Evolutionary conservation across 2,329 filamentous ascomycete genomes (phyloP), one percentile per base, ranked within the genome.

Genomic region (Akanthomyces uredinophilus): DNA sequence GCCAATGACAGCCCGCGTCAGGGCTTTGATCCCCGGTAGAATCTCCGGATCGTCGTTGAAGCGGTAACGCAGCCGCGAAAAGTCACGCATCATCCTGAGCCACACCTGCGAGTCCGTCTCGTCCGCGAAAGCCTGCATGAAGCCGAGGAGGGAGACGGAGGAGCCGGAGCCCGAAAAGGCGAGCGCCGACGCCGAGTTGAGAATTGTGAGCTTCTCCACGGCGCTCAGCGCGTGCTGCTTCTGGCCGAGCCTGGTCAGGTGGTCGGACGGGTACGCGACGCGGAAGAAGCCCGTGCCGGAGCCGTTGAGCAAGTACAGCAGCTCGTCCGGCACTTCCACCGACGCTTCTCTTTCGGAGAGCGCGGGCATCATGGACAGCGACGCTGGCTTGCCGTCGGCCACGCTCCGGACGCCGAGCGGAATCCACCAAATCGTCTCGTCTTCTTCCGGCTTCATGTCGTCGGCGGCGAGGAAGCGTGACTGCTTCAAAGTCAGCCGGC

Each of bases 301-400:
- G 64, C 88, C 87, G 79, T 99, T 99, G 69, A 98, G 81, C 79
- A 96, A 95, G 79, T 97, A 99, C 74, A 96, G 97, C 43, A 85
- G 83, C 50, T 88, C 83, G 66, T 91, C 85, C 60, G 96, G 79
- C 73, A 75, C 66, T 93, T 81, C 92, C 92, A 98, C 8, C 92
- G 90, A 85, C 51, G 81, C 82, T 75, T 96, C 91, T 43, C 94
- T 88, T 29, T 68, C 67, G 16, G 66, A 69, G 44, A 75, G 67
- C 7, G 65, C 66, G 14, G 68, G 24, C 66, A 65, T 69, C 78
- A 41, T 87, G 83, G 96, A 83, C 46, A 96, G 77, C n/a, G n/a
- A n/a, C 27, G 91, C 91, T 20, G 90, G 83, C 74, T 92, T 90
- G 39, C 90, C 93, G 39, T 90, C 93, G 63, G 90, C 88, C 54